Evolutionary conservation across 495 filamentous ascomycete genomes (phyloP), one percentile per base, ranked within the genome.

Genomic region (Durotheca rogersii): DNA sequence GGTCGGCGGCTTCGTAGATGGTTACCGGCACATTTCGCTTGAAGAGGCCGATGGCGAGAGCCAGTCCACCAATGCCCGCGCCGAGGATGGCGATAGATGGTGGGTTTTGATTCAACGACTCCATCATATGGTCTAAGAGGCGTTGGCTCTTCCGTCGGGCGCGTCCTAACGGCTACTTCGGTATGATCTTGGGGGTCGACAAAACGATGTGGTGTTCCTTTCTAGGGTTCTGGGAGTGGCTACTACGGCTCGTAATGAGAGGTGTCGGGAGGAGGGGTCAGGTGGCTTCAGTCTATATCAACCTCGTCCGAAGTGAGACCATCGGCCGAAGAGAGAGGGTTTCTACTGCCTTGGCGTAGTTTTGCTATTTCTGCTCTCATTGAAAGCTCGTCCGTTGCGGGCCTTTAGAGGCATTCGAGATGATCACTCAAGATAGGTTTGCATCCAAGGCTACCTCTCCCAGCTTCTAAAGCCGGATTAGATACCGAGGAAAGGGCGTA

Each of bases 21-120:
- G 62, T 63, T 3, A 74, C 62, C 2, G 54, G 56, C 36, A 78
- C 53, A 12, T 66, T 52, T 41, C 70, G 72, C n/a, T 64, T 66
- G 23, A 73, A 61, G n/a, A 78, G 68, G 16, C 72, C 76, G 7
- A 67, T 65, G 14, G 75, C 73, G 1, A 79, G 67, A 7, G 63
- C 51, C n/a, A 79, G 66, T 14, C 76, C 76, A 19, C 69, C 69
- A 25, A 80, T 77, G 7, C 76, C 76, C 40, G 72, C 74, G 36
- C 76, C 76, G 25, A 78, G 48, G 21, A 80, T 75, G 43, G 73
- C 75, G 36, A 77, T 56, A 20, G 7, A 35, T 17, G 38, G 45
- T 41, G 43, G 47, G 7, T 16, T 10, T n/a, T 43, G 16, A 7
- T 10, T 1, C 20, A 19, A 11, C 14, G 19, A 12, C 17, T 45